Base-by-base conservation (phyloP, 1,284 basidiomycete species). In the Chondrostereum purpureum region DNA sequence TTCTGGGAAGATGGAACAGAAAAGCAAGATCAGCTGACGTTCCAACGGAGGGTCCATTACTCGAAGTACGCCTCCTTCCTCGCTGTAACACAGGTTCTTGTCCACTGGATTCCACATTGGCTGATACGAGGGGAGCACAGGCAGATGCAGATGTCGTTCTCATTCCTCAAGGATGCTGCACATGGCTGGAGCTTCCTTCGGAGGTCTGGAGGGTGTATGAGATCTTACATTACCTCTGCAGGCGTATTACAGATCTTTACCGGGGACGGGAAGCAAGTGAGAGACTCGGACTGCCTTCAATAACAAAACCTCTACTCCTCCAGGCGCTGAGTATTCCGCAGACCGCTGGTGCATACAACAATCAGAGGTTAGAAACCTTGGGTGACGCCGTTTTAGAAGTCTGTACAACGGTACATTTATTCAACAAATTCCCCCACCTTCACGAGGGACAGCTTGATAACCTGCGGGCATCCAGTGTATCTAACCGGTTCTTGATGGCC, bases 381-480 rank as follows among this genome's bases (percentile, higher is more conserved):
- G 89, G 90, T 5, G 90, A 92, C 57, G 77, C 84, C 0, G 84
- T 91, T 0, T 71, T 93, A 35, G 83, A 92, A 58, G 63, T 92
- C 21, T 76, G 78, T 35, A 80, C 80, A 2, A 83, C 83, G 11
- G 80, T 90, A 1, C 77, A 91, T 55, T 61, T 91, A 1, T 85
- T 83, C 66, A 84, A 86, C 64, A 72, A 73, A 45, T 88, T 75
- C 53, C 85, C 84, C 0, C 69, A 78, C 50, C 73, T 83, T 18
- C 85, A 92, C 55, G 90, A 93, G 68, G 89, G 90, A 0, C 85
- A 89, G 52, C 71, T 93, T 39, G 73, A 79, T 34, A 64, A 65
- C 22, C 62, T 90, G 41, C 77, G 88, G 35, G 69, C 75, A 47
- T 73, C 70, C 50, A 73, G 72, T 18, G 73, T 92, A 34, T 80